Base-by-base conservation (phyloP, 345 rosid genomes). In the Carallia pectinifolia region DNA sequence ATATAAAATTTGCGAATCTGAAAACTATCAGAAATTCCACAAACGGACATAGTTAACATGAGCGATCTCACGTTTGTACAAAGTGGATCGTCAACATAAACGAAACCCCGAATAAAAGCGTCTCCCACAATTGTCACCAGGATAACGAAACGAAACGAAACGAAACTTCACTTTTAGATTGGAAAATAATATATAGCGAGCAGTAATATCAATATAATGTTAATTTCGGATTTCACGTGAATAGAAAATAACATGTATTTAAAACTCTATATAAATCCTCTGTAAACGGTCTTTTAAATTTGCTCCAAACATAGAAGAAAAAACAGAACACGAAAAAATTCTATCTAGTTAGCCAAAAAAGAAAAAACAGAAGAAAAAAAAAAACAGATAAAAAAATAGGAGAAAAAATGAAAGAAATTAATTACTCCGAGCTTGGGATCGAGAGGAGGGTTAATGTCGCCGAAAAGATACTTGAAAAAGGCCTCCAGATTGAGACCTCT, bases 391-490 rank as follows among this genome's bases (percentile, higher is more conserved):
- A 36, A 40, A 5, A 53, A 19, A 62, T 13, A 7, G 4, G 29
- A 18, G 27, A 31, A 53, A 15, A 7, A 61, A 66, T 30, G 15
- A 17, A 55, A 55, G 23, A 12, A 15, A 44, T 23, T 23, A 53
- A 53, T 71, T 70, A 90, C 96, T 88, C 73, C 85, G 44, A 36
- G 78, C 56, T 72, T 74, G 63, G 76, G 79, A 71, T 84, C 64
- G 40, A 85, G 76, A 62, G 91, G 91, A 77, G 84, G 79, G 64
- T 88, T 90, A 10, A 5, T 5, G 19, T 80, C 83, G 55, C 81
- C 78, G 23, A 82, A 82, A 17, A 90, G 86, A 80, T 83, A 88
- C 81, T 83, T 82, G 66, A 90, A 90, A 63, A 90, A 88, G 53
- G 83, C 92, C 58, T 88, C 94, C 38, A 92, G 88, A 44, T 77